phyloP scores from a whole-genome alignment of 495 filamentous ascomycete genomes.

The Penicillium salamii region DNA sequence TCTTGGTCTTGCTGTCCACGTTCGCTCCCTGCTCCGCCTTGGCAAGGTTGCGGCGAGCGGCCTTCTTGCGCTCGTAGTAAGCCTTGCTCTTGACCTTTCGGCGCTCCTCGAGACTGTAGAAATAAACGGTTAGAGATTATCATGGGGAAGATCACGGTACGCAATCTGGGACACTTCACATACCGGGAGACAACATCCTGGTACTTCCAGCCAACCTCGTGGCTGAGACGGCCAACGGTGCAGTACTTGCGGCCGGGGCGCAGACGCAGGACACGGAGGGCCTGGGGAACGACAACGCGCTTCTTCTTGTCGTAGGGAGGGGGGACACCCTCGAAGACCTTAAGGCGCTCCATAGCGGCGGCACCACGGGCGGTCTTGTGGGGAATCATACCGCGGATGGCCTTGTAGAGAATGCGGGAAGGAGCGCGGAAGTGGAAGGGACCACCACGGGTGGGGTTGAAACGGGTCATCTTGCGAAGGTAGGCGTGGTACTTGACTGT shows the following conservation, averaged over 20 bases:
- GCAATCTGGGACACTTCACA: constrained; percentile 35
- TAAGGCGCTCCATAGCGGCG: constrained; percentile 93
- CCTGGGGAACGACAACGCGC: constrained; percentile 98
- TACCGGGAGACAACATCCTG: constrained; percentile 96
- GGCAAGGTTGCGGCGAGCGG: constrained; percentile 77
- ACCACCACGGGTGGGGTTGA: constrained; percentile 97
- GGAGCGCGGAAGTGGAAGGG: constrained; percentile 99
- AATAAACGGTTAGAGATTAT: constrained; percentile 4
- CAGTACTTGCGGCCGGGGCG: constrained; percentile 99
- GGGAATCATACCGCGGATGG: constrained; percentile 99
- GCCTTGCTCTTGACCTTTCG: constrained; percentile 98
- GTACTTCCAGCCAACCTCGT: constrained; percentile 99
- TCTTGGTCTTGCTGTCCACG: constrained; percentile 72
- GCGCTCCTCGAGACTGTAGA: constrained; percentile 88
- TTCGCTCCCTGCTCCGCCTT: constrained; percentile 90
- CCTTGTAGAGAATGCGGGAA: constrained; percentile 99
- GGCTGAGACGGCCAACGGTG: constrained; percentile 93
- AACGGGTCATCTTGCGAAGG: constrained; percentile 99
- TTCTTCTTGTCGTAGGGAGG: constrained; percentile 99
- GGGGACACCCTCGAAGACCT: constrained; percentile 99
- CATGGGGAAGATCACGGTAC: background rate
- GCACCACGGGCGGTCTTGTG: constrained; percentile 99
- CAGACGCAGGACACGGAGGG: constrained; percentile 86
- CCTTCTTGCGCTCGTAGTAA: constrained; percentile 99
- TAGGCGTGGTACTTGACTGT: constrained; percentile 99